Evolutionary conservation across 1,284 basidiomycete genomes (phyloP), one percentile per base, ranked within the genome.

Genomic region (Leccinum solheimii): DNA sequence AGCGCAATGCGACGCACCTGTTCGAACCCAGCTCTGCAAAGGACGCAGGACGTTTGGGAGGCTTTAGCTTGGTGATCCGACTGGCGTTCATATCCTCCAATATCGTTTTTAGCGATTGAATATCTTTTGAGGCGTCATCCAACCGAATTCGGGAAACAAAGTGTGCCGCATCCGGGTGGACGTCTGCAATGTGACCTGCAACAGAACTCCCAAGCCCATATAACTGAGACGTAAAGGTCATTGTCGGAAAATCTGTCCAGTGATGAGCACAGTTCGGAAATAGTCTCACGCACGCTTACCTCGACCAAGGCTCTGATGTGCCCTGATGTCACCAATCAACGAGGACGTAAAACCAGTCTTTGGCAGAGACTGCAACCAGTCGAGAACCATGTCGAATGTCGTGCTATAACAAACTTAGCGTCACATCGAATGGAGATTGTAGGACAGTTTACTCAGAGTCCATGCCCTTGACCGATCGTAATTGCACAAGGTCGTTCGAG

Each of bases 171-270:
- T 68, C 64, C 0, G 72, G 66, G 51, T 68, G 66, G 26, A 67
- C 67, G 23, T 67, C 66, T 38, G 73, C 58, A 10, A 70, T 57
- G n/a, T 69, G 68, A 51, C 80, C 76, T 6, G 76, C 71, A 21
- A 78, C 72, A 11, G 73, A 70, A 59, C 78, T 72, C 10, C 76
- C 72, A 13, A 85, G 73, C 32, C 78, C 74, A 59, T 79, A 78
- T 4, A 85, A 70, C 43, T 83, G 80, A 23, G 83, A 81, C 11
- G 84, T 64, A 68, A 86, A 86, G 6, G 78, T 76, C 21, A 75
- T 76, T 6, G 79, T 75, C 4, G 86, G 84, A 64, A 87, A 87
- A 32, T 81, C 85, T 87, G 62, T n/a, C 23, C 43, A 19, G 10
- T 13, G 16, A 60, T 62, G 61, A 70, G 61, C 34, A 57, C 14